Percentiles rank a stretch among this genome's conserved stretches.
Conservation (phyloP, 306 rosid genomes). For the Rubus idaeus region DNA sequence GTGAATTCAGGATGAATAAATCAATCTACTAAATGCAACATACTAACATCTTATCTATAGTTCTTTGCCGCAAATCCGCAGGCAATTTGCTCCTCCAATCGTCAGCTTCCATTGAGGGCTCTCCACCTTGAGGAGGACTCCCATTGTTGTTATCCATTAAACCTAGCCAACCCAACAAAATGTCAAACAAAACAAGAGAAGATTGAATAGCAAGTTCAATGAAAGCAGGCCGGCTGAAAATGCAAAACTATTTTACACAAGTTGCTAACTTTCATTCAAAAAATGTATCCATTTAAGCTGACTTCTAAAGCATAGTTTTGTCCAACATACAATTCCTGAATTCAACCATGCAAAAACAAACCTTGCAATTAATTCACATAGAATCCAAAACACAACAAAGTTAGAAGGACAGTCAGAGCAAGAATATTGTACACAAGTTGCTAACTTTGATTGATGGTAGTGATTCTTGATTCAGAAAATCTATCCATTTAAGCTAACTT, state of each 20-base stretch:
- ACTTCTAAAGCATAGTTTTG: background rate
- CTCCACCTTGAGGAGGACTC: constrained; percentile 27
- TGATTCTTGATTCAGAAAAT: background rate
- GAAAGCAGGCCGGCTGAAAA: background rate
- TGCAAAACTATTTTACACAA: background rate
- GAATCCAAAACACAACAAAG: background rate
- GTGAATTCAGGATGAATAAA: background rate
- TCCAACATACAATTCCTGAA: background rate
- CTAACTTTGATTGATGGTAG: background rate
- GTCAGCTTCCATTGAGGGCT: constrained; percentile 21
- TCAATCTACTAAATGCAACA: background rate
- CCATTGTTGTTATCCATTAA: constrained; percentile 28
- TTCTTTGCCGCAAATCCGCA: constrained; percentile 43
- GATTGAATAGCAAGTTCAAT: constrained; percentile 1
- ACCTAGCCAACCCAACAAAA: background rate
- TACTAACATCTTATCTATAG: constrained; percentile 49
- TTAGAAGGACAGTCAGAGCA: background rate
- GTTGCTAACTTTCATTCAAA: background rate
- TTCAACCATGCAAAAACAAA: background rate
- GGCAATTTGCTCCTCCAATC: constrained; percentile 55
- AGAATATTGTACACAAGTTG: background rate
- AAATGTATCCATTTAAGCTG: background rate
- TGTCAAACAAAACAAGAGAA: background rate
- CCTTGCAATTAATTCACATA: background rate
- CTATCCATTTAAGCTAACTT: background rate